Conservation (phyloP, 2,329 filamentous ascomycete species). For the Orbilia ellipsospora region DNA sequence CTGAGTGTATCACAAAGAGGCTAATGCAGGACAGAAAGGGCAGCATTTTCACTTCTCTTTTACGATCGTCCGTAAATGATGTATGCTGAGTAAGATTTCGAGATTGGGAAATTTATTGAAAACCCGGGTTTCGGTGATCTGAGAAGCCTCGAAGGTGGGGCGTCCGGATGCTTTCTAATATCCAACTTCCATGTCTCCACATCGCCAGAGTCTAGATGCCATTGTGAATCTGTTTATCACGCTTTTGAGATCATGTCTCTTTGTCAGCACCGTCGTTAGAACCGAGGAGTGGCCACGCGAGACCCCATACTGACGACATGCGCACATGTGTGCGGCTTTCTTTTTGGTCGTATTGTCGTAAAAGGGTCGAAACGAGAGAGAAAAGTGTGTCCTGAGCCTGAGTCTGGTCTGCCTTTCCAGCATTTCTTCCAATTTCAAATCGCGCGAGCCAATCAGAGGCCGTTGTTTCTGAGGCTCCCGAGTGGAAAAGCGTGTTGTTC, state of each 20-base stretch:
- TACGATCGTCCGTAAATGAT: constrained; percentile 40
- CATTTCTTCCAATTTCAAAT: constrained; percentile 43
- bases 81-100: constrained; percentile 52
- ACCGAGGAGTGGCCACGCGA: not conserved
- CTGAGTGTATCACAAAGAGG: constrained; percentile 19
- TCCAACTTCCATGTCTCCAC: too few species aligned
- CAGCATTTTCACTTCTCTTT: constrained; percentile 18
- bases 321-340: constrained; percentile 9
- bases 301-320: constrained; percentile 29
- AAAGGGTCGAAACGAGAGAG: too few species aligned
- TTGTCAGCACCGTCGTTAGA: not conserved
- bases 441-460: constrained; percentile 32
- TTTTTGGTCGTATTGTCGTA: constrained; percentile 8
- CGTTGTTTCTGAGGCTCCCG: constrained; percentile 31
- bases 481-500: constrained; percentile 2
- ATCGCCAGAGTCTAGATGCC: too few species aligned
- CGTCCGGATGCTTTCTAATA: not conserved
- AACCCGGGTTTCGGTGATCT: constrained; percentile 3
- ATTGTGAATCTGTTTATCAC: too few species aligned
- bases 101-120: not conserved
- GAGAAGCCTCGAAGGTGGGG: not conserved
- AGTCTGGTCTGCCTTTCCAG: constrained; percentile 45
- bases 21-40: not conserved
- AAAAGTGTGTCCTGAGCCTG: too few species aligned
- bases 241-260: not conserved